Percentiles rank a stretch among this genome's conserved stretches.
These are phyloP conservation scores for Trichosporon sp. DNA, from an alignment of 1,284 basidiomycete species.

Conservation along the genomic window DNA sequence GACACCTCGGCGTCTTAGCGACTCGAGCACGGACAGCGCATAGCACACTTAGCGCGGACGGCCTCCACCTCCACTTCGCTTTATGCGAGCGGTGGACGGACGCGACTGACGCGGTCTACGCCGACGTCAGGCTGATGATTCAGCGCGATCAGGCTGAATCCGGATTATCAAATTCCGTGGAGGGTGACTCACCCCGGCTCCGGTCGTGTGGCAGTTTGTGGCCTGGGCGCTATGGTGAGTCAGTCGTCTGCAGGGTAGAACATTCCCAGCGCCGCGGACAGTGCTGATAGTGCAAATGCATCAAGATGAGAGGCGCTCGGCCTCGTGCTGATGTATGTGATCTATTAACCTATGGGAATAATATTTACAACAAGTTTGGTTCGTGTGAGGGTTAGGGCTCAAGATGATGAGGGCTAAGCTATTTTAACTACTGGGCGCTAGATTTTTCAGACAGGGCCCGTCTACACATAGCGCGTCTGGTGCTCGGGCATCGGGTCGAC, in stretches of 20 bases:
- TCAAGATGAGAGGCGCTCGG: background rate
- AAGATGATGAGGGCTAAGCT: background rate
- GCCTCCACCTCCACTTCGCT: background rate
- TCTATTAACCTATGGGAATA: slow-evolving; percentile 1
- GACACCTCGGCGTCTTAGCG: too few species aligned
- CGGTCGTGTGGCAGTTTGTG: background rate
- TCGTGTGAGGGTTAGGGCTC: background rate
- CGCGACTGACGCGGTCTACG: too few species aligned
- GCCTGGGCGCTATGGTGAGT: too few species aligned
- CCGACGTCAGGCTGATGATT: background rate
- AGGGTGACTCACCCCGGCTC: background rate
- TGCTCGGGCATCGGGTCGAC: background rate
- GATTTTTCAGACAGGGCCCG: background rate
- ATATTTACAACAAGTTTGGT: background rate
- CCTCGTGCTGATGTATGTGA: background rate
- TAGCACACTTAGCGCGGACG: too few species aligned
- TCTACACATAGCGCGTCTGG: background rate
- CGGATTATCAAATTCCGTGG: background rate
- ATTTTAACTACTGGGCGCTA: background rate
- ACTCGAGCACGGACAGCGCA: background rate
- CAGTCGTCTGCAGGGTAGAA: too few species aligned
- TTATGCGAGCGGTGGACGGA: background rate
- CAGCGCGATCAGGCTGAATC: background rate
- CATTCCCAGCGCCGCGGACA: too few species aligned
- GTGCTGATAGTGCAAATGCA: background rate